Percentiles rank a stretch among this genome's conserved stretches.
Evolutionary conservation across 2,329 filamentous ascomycete species (phyloP).

Genomic region (Exophiala viscosa): DNA sequence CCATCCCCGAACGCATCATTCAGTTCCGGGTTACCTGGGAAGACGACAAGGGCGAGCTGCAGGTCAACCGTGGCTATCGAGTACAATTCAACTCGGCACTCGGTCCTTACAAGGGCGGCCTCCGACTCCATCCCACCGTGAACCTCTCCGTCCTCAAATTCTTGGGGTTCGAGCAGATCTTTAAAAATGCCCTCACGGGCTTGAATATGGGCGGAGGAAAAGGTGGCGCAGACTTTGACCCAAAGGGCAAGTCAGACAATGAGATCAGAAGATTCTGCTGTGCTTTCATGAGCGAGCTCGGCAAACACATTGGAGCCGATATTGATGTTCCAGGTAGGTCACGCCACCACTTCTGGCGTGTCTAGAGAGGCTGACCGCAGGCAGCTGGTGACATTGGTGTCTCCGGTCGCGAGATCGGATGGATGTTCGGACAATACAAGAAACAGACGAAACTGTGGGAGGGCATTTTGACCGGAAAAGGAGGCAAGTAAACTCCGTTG

Average conservation of each 20-base stretch:
- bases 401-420: constrained; percentile 85
- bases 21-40: constrained; percentile 98
- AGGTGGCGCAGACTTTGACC: constrained; percentile 97
- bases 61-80: constrained; percentile 92
- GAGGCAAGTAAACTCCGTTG: constrained; percentile 40
- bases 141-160: constrained; percentile 80
- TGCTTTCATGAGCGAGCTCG: constrained; percentile 92
- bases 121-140: constrained; percentile 82
- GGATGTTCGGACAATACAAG: constrained; percentile 91
- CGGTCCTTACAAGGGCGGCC: constrained; percentile 95
- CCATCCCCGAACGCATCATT: constrained; percentile 90
- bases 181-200: constrained; percentile 98
- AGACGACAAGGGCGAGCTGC: constrained; percentile 81
- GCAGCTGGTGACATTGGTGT: constrained; percentile 91
- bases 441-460: constrained; percentile 86
- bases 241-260: constrained; percentile 95
- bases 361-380: constrained; percentile 9
- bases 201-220: constrained; percentile 95
- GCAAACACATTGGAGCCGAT: constrained; percentile 92
- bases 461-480: constrained; percentile 95
- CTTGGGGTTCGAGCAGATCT: constrained; percentile 98
- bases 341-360: not conserved
- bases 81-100: constrained; percentile 98
- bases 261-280: constrained; percentile 98
- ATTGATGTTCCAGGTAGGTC: constrained; percentile 71